Conservation (phyloP, 1,284 basidiomycete species). For the Flammula alnicola region DNA sequence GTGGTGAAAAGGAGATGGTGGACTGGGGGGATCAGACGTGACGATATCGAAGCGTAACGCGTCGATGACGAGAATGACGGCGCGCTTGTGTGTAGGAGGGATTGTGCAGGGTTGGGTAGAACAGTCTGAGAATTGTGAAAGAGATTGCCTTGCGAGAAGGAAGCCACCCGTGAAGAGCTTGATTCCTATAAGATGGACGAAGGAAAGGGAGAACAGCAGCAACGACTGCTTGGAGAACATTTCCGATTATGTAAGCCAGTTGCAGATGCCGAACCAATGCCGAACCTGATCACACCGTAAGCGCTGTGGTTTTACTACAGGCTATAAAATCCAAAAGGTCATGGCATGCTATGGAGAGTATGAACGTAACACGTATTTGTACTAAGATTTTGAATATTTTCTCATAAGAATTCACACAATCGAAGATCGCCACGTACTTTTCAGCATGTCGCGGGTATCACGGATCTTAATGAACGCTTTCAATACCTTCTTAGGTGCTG, state of each 20-base stretch:
- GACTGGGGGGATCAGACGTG: conserved; percentile 65
- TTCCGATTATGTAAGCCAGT: neutral
- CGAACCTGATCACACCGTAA: no score
- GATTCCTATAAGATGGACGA: conserved; percentile 64
- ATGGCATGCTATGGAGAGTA: no score
- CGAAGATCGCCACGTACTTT: no score
- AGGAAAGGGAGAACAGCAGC: conserved; percentile 31
- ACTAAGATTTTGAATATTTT: no score
- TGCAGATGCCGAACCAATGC: neutral
- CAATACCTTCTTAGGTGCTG: no score
- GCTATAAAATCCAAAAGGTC: no score
- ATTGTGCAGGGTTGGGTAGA: conserved; percentile 27
- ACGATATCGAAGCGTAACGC: conserved; percentile 96
- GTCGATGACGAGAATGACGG: conserved; percentile 88
- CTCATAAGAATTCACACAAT: no score
- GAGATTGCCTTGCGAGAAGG: conserved; percentile 79
- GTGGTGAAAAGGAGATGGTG: conserved; percentile 49
- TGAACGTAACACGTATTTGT: no score
- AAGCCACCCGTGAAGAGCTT: conserved; percentile 89
- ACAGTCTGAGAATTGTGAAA: conserved; percentile 56
- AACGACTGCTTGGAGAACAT: neutral
- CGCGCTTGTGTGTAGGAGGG: conserved; percentile 70
- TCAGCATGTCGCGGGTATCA: no score
- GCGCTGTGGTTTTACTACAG: no score
- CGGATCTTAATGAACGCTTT: no score